Conservation (phyloP, 352 stramenopile genomes). For the Phytophthora pistaciae region DNA sequence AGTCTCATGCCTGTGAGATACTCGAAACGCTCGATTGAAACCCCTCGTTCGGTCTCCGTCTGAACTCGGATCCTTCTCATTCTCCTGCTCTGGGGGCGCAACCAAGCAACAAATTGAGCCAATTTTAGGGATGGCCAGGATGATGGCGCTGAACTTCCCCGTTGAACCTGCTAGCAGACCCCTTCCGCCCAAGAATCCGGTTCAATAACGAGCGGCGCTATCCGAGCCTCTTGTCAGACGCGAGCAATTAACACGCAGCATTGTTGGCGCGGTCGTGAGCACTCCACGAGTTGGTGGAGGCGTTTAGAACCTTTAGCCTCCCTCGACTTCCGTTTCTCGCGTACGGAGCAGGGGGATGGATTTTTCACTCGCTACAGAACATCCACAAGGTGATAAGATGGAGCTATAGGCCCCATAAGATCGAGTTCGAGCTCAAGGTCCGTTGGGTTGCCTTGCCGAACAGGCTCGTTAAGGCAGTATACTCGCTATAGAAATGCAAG, state of each 20-base stretch:
- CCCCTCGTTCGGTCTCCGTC: constrained; percentile 20
- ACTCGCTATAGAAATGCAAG: not conserved
- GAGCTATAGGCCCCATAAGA: not conserved
- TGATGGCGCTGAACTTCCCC: not conserved
- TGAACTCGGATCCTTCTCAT: constrained; percentile 5
- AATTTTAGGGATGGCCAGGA: constrained; percentile 7
- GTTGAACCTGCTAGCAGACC: constrained; percentile 11
- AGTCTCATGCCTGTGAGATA: constrained; percentile 39
- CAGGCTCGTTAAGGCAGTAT: not conserved
- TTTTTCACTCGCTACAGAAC: constrained; percentile 4
- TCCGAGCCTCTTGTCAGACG: constrained; percentile 10
- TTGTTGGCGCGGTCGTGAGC: constrained; percentile 6
- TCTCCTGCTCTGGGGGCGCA: constrained; percentile 13
- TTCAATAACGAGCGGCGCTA: constrained; percentile 3
- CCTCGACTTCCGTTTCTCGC: constrained; percentile 6
- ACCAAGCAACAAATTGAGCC: constrained; percentile 8
- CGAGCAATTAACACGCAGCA: constrained; percentile 11
- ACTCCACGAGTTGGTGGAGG: not conserved
- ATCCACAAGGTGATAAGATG: constrained; percentile 3
- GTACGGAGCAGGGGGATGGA: not conserved
- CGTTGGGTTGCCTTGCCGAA: constrained; percentile 14
- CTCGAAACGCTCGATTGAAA: constrained; percentile 38
- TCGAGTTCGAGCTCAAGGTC: not conserved
- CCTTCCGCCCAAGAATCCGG: not conserved
- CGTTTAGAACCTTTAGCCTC: not conserved